Base-by-base conservation (phyloP, 306 rosid species). In the Quillaja saponaria region DNA sequence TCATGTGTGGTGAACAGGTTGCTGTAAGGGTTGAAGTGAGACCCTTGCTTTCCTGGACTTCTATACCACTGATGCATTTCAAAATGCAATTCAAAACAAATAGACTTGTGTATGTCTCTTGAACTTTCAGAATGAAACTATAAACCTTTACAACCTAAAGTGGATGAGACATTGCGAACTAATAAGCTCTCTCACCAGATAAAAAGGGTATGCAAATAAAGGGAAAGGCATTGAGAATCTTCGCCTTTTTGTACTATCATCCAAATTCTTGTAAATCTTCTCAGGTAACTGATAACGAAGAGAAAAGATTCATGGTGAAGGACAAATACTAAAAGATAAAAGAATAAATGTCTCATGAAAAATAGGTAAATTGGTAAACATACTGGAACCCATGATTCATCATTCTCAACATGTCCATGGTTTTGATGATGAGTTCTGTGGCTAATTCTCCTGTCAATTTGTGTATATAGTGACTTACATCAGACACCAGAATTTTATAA, bases 331-430 rank as follows among this genome's bases (percentile, higher is more conserved):
- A 6, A 17, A 55, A 37, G 17, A 48, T 31, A 16, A 41, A n/a
- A 53, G 15, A 7, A 4, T 31, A n/a, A n/a, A 13, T 11, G 31
- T 25, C 39, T 53, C 13, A 39, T 39, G 7, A 39, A 39, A 39
- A 39, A 39, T 39, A 39, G 10, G 44, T 2, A 39, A 12, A 39
- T 12, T 2, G 44, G 6, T 2, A 39, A 39, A 39, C 44, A 39
- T 78, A 94, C 97, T 8, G 97, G 97, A 66, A 94, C 99, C 99
- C 97, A 94, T 4, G 97, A 86, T 71, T 94, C 97, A 63, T 94
- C 97, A 25, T 85, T 87, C 74, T 94, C 99, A 10, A 94, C 96
- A 55, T 90, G 88, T 6, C 97, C 99, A 71, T 94, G 99, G 79
- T 94, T 94, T 67, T 94, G 97, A 71, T 94, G 99, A 62, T 94